These are phyloP conservation scores for Ammopiptanthus mongolicus DNA, from an alignment of 306 rosid genomes.

Conservation along the genomic window DNA sequence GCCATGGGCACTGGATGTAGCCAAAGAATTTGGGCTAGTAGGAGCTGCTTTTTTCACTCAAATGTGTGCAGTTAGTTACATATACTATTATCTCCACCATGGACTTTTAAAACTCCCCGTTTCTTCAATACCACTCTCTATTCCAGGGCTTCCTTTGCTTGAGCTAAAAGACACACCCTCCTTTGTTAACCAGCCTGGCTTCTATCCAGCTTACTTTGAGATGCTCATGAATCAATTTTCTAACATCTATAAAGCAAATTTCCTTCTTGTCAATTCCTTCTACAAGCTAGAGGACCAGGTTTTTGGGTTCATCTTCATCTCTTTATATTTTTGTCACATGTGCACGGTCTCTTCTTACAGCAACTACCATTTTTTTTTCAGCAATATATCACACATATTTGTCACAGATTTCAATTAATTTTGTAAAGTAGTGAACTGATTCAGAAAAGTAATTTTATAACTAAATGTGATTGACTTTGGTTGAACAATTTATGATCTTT, in stretches of 20 bases:
- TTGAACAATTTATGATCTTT: background rate
- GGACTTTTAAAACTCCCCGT: conserved; percentile 35
- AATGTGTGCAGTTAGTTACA: conserved; percentile 40
- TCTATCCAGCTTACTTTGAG: conserved; percentile 50
- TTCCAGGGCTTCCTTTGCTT: conserved; percentile 49
- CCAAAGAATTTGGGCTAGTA: conserved; percentile 39
- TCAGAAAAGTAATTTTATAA: background rate
- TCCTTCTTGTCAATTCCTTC: conserved; percentile 54
- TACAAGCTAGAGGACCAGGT: conserved; percentile 60
- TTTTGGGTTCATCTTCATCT: background rate
- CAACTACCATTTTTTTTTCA: background rate
- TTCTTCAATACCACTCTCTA: conserved; percentile 23
- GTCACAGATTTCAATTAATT: background rate
- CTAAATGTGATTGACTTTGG: background rate
- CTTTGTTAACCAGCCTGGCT: conserved; percentile 23
- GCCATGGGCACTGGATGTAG: conserved; percentile 51
- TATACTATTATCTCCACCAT: conserved; percentile 33
- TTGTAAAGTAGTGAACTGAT: background rate
- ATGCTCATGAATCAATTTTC: conserved; percentile 49
- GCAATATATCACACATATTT: background rate
- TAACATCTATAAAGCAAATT: conserved; percentile 44
- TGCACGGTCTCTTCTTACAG: no score
- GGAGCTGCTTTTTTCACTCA: conserved; percentile 60
- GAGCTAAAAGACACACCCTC: conserved; percentile 47
- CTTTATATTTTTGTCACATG: background rate